phyloP scores from a whole-genome alignment of 257 asterid species.

The Thymus mandschuricus region DNA sequence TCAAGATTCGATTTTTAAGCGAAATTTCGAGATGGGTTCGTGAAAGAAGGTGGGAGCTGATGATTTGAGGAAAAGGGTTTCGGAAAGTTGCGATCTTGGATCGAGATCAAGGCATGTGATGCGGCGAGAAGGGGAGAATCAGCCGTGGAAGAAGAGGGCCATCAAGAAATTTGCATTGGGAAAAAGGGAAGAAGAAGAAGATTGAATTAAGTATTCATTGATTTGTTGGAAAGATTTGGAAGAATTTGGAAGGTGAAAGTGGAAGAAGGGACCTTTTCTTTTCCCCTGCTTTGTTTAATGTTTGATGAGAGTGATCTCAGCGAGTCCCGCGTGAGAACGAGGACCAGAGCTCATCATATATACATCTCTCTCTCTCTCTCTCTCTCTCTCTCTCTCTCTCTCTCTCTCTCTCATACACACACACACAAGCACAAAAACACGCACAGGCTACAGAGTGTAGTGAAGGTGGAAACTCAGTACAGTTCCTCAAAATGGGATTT shows the following conservation, averaged over 20 bases:
- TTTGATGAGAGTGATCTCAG: slow-evolving; percentile 41
- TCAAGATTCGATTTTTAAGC: slow-evolving; percentile 20
- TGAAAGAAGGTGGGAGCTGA: not conserved
- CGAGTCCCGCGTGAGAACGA: slow-evolving; percentile 61
- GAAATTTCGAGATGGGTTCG: slow-evolving; percentile 25
- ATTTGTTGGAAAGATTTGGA: slow-evolving; percentile 9
- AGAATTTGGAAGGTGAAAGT: slow-evolving; percentile 17
- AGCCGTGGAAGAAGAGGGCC: not conserved
- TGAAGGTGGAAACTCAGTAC: slow-evolving; percentile 19
- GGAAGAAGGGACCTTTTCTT: slow-evolving; percentile 11
- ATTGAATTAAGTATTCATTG: not conserved
- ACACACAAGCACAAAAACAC: not conserved
- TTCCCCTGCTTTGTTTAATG: not conserved
- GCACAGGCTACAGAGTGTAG: slow-evolving; percentile 19
- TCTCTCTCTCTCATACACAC: slow-evolving; percentile 12
- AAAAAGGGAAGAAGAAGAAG: not conserved
- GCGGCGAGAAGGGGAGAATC: slow-evolving; percentile 20
- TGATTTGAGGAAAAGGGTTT: not conserved
- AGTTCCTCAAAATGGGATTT: slow-evolving; percentile 30
- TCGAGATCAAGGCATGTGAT: slow-evolving; percentile 23
- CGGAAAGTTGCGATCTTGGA: slow-evolving; percentile 18
- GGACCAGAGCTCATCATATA: slow-evolving; percentile 34
- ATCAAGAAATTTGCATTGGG: not conserved
- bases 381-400: slow-evolving; percentile 28
- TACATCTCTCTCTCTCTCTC: not conserved